Percentiles rank a stretch among this genome's conserved stretches.
Evolutionary conservation across 495 filamentous ascomycete genomes (phyloP).

Genomic region (Xanthoparmelia taractica): DNA sequence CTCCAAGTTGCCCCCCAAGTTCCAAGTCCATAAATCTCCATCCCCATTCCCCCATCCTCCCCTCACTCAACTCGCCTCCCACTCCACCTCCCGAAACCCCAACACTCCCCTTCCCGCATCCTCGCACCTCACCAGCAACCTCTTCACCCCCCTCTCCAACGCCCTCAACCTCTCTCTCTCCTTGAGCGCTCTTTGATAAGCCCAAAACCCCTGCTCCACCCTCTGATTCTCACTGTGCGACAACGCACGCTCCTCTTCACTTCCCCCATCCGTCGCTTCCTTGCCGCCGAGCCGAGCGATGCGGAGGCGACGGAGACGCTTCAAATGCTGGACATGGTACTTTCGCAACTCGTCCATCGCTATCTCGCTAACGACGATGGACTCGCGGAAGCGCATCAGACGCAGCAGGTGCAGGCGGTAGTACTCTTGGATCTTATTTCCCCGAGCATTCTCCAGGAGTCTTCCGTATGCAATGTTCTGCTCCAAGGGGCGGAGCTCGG

Average conservation of each 20-base stretch:
- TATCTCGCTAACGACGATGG: background rate
- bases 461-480: background rate
- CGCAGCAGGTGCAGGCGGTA: background rate
- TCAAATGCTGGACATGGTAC: too few species aligned
- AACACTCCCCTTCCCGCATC: too few species aligned
- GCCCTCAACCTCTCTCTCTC: background rate
- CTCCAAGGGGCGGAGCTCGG: background rate
- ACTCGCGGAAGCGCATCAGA: background rate
- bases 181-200: background rate
- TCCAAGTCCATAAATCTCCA: background rate
- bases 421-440: background rate
- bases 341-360: too few species aligned
- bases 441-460: background rate
- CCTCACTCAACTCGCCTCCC: background rate
- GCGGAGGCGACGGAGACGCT: too few species aligned
- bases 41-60: background rate
- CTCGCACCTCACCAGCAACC: background rate
- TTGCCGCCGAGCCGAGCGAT: too few species aligned
- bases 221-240: too few species aligned
- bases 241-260: too few species aligned
- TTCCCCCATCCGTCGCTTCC: background rate
- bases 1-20: background rate
- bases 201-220: background rate
- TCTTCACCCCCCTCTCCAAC: background rate
- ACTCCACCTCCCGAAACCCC: background rate